Evolutionary conservation across 2,329 filamentous ascomycete genomes (phyloP).

Genomic region (Colletotrichum orchidophilum): DNA sequence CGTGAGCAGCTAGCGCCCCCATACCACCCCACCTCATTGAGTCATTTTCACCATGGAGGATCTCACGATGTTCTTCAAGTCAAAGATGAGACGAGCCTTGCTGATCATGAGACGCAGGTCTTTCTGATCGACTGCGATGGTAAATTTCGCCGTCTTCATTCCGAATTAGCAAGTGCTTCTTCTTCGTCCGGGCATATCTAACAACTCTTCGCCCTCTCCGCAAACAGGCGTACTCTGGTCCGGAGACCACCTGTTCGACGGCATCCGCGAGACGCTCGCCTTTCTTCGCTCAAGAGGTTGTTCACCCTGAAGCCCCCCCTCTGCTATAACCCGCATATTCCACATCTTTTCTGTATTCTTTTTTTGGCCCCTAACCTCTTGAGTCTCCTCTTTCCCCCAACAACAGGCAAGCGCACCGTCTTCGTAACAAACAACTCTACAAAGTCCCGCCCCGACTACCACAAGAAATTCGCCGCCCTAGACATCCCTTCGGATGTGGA

Average conservation of each 20-base stretch:
- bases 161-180: conserved; percentile 9
- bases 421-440: conserved; percentile 99
- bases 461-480: conserved; percentile 85
- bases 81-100: conserved; percentile 9
- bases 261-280: conserved; percentile 84
- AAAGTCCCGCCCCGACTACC: conserved; percentile 92
- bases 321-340: background rate
- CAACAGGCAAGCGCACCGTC: conserved; percentile 84
- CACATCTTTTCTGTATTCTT: background rate
- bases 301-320: conserved; percentile 33
- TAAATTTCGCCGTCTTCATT: conserved; percentile 49
- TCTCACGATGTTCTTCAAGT: background rate
- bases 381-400: conserved; percentile 12
- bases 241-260: conserved; percentile 88
- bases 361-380: conserved; percentile 6
- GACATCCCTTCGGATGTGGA: conserved; percentile 84
- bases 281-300: conserved; percentile 83
- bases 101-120: conserved; percentile 47
- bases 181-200: background rate
- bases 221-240: conserved; percentile 91
- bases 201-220: background rate
- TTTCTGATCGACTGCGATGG: conserved; percentile 99
- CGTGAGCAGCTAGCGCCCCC: conserved; percentile 65
- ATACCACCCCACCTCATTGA: conserved; percentile 18
- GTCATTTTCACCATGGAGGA: conserved; percentile 16